Percentiles rank a stretch among this genome's conserved stretches.
Conservation (phyloP, 495 filamentous ascomycete species). For the Trichoderma reesei region DNA sequence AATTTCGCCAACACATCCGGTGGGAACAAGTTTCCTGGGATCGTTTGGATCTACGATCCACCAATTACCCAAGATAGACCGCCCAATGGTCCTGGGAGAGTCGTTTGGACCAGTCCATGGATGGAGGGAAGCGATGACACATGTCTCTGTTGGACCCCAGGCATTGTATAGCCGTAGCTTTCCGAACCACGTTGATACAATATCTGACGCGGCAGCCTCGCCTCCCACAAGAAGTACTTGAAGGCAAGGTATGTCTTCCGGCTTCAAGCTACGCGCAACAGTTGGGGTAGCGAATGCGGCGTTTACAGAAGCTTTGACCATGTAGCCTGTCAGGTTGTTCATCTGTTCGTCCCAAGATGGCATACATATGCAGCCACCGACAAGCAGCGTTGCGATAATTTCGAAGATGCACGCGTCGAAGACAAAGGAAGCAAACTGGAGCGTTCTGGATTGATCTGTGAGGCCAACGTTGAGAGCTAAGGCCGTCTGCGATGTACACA, state of each 20-base stretch:
- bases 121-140: constrained; percentile 18
- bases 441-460: constrained; percentile 32
- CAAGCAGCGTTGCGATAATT: constrained; percentile 53
- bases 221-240: constrained; percentile 36
- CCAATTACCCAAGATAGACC: constrained; percentile 34
- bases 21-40: constrained; percentile 32
- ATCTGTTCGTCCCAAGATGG: constrained; percentile 33
- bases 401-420: constrained; percentile 60
- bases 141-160: constrained; percentile 24
- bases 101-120: constrained; percentile 12
- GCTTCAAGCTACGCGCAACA: constrained; percentile 40
- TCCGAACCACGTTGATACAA: constrained; percentile 14
- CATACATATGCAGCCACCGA: constrained; percentile 42
- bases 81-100: constrained; percentile 25
- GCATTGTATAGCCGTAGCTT: constrained; percentile 24
- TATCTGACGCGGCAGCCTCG: constrained; percentile 17
- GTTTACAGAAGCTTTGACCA: constrained; percentile 34
- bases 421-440: constrained; percentile 61
- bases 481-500: constrained; percentile 26
- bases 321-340: constrained; percentile 27
- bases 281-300: constrained; percentile 43
- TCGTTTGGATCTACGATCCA: constrained; percentile 39
- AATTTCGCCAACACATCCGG: constrained; percentile 38
- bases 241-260: constrained; percentile 29
- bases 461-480: constrained; percentile 29